These are phyloP conservation scores for Heterobasidion annosum DNA, from an alignment of 1,284 basidiomycete species.

Conservation along the genomic window DNA sequence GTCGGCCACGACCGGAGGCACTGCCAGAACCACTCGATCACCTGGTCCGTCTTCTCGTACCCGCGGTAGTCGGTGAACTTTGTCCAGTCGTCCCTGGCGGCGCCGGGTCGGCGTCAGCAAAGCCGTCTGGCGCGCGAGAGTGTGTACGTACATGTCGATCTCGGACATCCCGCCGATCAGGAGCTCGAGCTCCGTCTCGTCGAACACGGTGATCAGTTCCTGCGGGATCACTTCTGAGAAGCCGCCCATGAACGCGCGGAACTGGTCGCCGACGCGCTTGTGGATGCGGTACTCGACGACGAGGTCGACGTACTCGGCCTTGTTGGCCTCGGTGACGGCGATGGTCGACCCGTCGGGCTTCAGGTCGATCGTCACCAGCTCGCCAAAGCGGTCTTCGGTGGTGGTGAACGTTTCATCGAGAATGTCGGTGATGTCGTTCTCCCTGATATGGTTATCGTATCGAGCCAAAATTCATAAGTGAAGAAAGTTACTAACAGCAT, in stretches of 20 bases:
- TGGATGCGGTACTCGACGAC: slow-evolving; percentile 95
- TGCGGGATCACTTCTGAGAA: slow-evolving; percentile 93
- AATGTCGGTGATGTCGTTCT: slow-evolving; percentile 92
- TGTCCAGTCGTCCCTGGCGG: slow-evolving; percentile 70
- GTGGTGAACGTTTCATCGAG: slow-evolving; percentile 93
- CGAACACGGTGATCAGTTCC: slow-evolving; percentile 95
- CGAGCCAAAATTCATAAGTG: background rate
- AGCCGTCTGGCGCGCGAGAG: background rate
- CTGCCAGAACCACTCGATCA: slow-evolving; percentile 99
- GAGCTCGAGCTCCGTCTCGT: slow-evolving; percentile 94
- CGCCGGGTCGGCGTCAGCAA: background rate
- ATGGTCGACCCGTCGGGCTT: slow-evolving; percentile 82
- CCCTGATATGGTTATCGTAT: slow-evolving; percentile 31
- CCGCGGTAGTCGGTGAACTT: slow-evolving; percentile 83
- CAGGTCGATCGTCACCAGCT: slow-evolving; percentile 90
- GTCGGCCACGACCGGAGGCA: slow-evolving; percentile 94
- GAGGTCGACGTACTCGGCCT: slow-evolving; percentile 95
- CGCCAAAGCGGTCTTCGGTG: slow-evolving; percentile 96
- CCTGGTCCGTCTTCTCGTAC: slow-evolving; percentile 84
- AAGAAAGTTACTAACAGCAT: slow-evolving; percentile 68
- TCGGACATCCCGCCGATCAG: slow-evolving; percentile 99
- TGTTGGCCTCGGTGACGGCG: slow-evolving; percentile 93
- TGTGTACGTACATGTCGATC: slow-evolving; percentile 76
- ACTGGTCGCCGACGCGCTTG: slow-evolving; percentile 90
- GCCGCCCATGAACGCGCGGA: slow-evolving; percentile 92